Evolutionary conservation across 139 green algal genomes (phyloP), one percentile per base, ranked within the genome.

Genomic region (Chlorella vulgaris): DNA sequence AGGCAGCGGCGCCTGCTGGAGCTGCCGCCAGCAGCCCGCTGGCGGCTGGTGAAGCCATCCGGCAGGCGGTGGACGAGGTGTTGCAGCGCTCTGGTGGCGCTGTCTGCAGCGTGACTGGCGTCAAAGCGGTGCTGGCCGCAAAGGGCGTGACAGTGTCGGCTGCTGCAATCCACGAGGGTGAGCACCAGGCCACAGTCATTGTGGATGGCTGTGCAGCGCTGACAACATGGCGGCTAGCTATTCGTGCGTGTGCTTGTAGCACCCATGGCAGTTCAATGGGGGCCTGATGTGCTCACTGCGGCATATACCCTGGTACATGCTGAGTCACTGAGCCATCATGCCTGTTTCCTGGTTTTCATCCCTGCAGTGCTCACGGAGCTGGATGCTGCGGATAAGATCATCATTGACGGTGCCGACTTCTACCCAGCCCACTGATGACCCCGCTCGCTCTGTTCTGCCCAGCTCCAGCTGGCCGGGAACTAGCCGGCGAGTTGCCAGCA

Each of bases 371-470:
- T 88, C 33, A 36, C 53, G 6, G 53, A 63, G 36, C 58, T 88
- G 43, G 65, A 88, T 10, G 74, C 4, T 21, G 31, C 35, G 39
- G 80, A 65, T 7, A 33, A 26, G 18, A 74, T 88, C 24, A 62
- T 83, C 61, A 53, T 88, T 29, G 80, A 86, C 1, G 74, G 66
- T 15, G 74, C 76, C 13, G 84, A 86, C 8, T 88, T 88, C 63
- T 88, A 76, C 47, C n/a, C 86, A 15, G 60, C 79, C 22, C 39
- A 63, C 62, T 88, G 66, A 82, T 24, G 6, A 40, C 13, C 26
- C 29, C 43, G 67, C 29, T 8, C 18, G 18, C 55, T 65, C 18
- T 5, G 18, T 65, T 15, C 55, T 31, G 47, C 47, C 47, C 47
- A 58, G 47, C 47, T 10, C 10, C 47, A 58, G 47, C 47, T 58